Conservation (phyloP, 345 rosid species). For the Eucalyptus cloeziana region DNA sequence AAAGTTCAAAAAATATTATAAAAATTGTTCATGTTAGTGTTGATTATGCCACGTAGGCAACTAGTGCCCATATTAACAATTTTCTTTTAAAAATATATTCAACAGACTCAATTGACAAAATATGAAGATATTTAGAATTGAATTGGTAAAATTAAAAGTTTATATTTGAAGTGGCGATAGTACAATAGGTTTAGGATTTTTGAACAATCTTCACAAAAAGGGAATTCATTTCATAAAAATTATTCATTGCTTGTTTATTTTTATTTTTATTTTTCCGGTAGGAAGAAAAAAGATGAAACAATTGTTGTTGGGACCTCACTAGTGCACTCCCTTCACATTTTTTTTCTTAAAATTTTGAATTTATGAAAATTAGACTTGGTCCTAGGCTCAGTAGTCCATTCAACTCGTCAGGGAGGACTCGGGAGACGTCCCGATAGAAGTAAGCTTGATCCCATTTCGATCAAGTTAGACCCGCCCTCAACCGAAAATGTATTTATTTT, state of each 20-base stretch:
- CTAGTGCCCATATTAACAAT: fast-evolving
- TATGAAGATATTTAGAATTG: no score
- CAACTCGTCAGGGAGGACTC: background rate
- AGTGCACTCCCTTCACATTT: background rate
- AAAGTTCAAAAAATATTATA: fast-evolving
- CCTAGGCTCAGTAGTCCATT: background rate
- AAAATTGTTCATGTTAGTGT: fast-evolving
- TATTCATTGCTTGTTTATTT: background rate
- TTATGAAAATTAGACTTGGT: background rate
- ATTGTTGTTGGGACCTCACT: background rate
- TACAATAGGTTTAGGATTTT: background rate
- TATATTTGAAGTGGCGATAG: fast-evolving
- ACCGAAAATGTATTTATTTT: fast-evolving
- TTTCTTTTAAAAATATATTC: no score
- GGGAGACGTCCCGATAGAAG: background rate
- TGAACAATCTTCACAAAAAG: fast-evolving
- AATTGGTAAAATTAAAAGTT: no score
- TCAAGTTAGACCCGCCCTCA: background rate
- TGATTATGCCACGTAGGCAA: no score
- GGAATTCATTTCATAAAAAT: background rate
- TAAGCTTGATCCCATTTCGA: background rate
- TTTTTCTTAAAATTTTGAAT: background rate
- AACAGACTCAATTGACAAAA: fast-evolving
- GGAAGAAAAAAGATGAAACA: no score
- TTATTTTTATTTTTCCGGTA: background rate